These are phyloP conservation scores for Colletotrichum sp. DNA, from an alignment of 2,329 filamentous ascomycete genomes.

Conservation along the genomic window DNA sequence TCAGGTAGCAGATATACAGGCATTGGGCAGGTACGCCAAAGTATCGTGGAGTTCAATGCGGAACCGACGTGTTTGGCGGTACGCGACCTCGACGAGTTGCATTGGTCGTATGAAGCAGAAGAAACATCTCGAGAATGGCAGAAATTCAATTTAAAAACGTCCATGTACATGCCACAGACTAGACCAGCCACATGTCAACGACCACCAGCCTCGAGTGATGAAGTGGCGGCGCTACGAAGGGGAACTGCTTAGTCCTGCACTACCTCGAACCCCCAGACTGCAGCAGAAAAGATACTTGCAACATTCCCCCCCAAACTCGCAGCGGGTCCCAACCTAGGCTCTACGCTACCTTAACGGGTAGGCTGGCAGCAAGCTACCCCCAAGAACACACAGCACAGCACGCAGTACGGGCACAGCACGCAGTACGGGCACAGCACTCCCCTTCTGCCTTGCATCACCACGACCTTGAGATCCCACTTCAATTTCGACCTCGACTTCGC, in stretches of 20 bases:
- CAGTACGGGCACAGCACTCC: constrained; percentile 1
- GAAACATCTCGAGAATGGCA: background rate
- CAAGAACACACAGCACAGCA: constrained; percentile 6
- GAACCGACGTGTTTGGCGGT: background rate
- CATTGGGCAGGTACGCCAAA: background rate
- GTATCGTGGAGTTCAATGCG: background rate
- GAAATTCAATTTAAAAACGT: background rate
- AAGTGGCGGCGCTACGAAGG: background rate
- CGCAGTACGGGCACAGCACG: constrained; percentile 10
- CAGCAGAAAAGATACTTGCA: background rate
- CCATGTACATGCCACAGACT: background rate
- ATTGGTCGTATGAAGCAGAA: background rate
- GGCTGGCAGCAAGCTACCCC: constrained; percentile 16
- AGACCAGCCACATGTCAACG: background rate
- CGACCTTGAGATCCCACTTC: constrained; percentile 13
- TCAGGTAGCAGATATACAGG: constrained; percentile 10
- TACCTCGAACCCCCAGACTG: constrained; percentile 5
- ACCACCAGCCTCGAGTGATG: background rate
- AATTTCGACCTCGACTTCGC: background rate
- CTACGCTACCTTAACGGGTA: background rate
- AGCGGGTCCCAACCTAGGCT: background rate
- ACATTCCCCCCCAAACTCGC: background rate
- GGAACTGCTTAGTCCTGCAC: background rate
- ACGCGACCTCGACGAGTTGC: background rate
- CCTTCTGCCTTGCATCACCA: constrained; percentile 20